Evolutionary conservation across 306 rosid genomes (phyloP), one percentile per base, ranked within the genome.

Genomic region (Parietaria judaica): DNA sequence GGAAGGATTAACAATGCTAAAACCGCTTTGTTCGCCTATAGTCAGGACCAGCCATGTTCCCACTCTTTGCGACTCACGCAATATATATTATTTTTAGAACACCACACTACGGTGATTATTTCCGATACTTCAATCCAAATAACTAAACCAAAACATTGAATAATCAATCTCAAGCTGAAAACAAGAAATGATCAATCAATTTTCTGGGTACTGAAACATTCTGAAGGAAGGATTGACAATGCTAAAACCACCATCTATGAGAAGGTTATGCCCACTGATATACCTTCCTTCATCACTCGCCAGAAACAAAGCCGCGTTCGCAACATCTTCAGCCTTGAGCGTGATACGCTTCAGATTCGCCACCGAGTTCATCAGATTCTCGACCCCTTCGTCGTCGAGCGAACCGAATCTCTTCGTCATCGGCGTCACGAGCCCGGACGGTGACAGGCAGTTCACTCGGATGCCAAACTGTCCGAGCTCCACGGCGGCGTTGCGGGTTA

Each of bases 401-500:
- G 84, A 86, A 17, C 79, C 63, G 36, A 80, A 83, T 3, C 16
- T 69, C 4, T 58, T 83, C 1, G 94, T 85, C 68, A 84, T 68
- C 0, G 94, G 97, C 2, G 94, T 81, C 0, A 69, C 88, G 6
- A 80, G 53, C 3, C 70, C 84, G 11, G 72, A 90, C 0, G 95
- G 97, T 0, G 95, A 84, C 72, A 90, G 58, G 39, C 94, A 90
- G 43, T 90, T 90, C 36, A 90, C 90, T 68, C 94, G 66, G 1
- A 84, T 84, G 31, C 94, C 95, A 36, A 90, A 90, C 34, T 83
- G 88, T 11, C 95, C 88, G 3, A 90, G 58, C 73, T 87, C 97
- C 4, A 84, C 88, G 0, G 91, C 94, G 0, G 94, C 88, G 39
- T 84, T 86, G 46, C 81, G 79, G 0, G 94, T 86, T 0, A 84